A percentile compares a stretch with the other conserved stretches of the same genome.
phyloP scores from a whole-genome alignment of 345 rosid species.

The Hypericum perforatum region DNA sequence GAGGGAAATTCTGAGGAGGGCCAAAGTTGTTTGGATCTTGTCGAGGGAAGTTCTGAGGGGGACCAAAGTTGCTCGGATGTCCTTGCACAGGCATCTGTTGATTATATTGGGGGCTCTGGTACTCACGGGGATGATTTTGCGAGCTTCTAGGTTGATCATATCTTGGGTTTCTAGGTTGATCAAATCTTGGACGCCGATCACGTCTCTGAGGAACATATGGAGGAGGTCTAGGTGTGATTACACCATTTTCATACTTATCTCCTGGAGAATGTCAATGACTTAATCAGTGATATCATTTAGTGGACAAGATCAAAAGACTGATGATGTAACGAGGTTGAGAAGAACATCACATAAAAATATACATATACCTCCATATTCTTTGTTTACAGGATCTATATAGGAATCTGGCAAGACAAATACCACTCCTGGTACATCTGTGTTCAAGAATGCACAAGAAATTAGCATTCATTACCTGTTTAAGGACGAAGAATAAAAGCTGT shows the following conservation, averaged over 20 bases:
- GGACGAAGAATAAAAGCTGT: background rate
- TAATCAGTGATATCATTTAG: background rate
- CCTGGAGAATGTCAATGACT: slow-evolving; percentile 31
- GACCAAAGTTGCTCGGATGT: slow-evolving; percentile 32
- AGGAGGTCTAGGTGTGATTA: slow-evolving; percentile 70
- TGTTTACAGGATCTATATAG: slow-evolving; percentile 75
- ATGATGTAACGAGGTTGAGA: background rate
- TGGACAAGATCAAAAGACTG: background rate
- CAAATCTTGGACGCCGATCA: slow-evolving; percentile 28
- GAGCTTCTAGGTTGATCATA: slow-evolving; percentile 19
- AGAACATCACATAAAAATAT: background rate
- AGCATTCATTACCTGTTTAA: slow-evolving; percentile 3
- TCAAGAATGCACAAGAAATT: slow-evolving; percentile 7
- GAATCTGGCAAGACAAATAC: slow-evolving; percentile 87
- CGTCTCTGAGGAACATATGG: slow-evolving; percentile 47
- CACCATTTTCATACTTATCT: slow-evolving; percentile 81
- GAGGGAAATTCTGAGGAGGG: background rate
- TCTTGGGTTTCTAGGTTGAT: slow-evolving; percentile 33
- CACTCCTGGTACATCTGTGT: slow-evolving; percentile 69
- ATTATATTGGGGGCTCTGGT: slow-evolving; percentile 18
- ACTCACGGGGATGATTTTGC: background rate
- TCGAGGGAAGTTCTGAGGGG: slow-evolving; percentile 36
- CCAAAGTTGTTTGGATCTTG: slow-evolving; percentile 17
- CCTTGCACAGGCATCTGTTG: slow-evolving; percentile 37
- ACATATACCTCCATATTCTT: slow-evolving; percentile 83